Conservation (phyloP, 2,329 filamentous ascomycete species). For the Coleophoma crateriformis region DNA sequence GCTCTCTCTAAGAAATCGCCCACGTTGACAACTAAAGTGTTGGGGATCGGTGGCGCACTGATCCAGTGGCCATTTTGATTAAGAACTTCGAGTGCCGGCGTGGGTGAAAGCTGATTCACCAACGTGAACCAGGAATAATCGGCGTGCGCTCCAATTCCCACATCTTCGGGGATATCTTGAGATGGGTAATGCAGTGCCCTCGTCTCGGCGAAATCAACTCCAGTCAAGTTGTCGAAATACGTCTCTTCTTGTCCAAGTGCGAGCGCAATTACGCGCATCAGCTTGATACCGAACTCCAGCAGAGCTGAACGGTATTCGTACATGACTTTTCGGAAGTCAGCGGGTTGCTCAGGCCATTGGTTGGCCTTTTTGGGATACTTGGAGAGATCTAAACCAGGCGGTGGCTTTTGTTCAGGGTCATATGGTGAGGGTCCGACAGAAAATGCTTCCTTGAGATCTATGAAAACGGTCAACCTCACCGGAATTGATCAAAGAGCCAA, state of each 20-base stretch:
- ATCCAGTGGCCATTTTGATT: conserved; percentile 36
- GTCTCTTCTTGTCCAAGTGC: conserved; percentile 43
- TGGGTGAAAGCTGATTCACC: conserved; percentile 34
- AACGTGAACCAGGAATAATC: conserved; percentile 40
- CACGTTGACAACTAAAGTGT: conserved; percentile 38
- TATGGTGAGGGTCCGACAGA: conserved; percentile 30
- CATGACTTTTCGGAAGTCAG: conserved; percentile 36
- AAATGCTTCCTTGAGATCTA: conserved; percentile 38
- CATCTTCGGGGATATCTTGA: conserved; percentile 16
- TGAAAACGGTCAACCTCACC: conserved; percentile 23
- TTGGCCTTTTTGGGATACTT: conserved; percentile 82
- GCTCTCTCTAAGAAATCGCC: conserved; percentile 36
- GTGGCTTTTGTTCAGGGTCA: conserved; percentile 33
- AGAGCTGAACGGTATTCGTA: conserved; percentile 38
- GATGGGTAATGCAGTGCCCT: conserved; percentile 33
- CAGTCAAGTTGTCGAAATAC: conserved; percentile 46
- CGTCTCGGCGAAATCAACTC: conserved; percentile 35
- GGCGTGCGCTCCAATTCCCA: conserved; percentile 30
- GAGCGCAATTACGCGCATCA: conserved; percentile 46
- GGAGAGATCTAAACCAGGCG: conserved; percentile 30
- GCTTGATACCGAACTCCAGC: conserved; percentile 39
- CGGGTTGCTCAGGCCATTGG: conserved; percentile 68
- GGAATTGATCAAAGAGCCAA: not conserved
- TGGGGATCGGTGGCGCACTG: conserved; percentile 32
- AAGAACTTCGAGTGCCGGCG: conserved; percentile 38